Base-by-base conservation (phyloP, 768 basidiomycete species). In the Leccinellum albellum region DNA sequence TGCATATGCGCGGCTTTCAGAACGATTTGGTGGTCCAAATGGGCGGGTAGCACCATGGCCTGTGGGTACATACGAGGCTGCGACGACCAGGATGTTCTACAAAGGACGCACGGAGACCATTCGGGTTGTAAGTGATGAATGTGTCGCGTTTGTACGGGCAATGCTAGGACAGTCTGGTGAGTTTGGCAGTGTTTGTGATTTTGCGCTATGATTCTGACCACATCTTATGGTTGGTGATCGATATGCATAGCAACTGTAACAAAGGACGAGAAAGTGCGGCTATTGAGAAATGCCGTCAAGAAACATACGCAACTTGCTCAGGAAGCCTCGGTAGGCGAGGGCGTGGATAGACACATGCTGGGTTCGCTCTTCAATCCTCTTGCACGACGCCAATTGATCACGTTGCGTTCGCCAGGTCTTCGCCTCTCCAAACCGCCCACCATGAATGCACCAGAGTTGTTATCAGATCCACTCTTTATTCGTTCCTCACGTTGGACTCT, bases 51-150 rank as follows among this genome's bases (percentile, higher is more conserved):
- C 66, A 3, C 72, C 78, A 35, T 76, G 79, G 75, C 75, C 76
- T 28, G 93, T 90, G 3, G 91, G 83, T 5, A 94, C 93, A n/a
- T 98, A 98, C 69, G 95, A 98, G 74, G 89, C 92, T 55, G 94
- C 94, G 32, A 87, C 90, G 59, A 94, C 93, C n/a, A 80, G 95
- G 31, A 84, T 82, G 69, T 97, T 89, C 73, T 80, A 81, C 73
- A 90, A 94, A 67, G 95, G 95, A 14, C 81, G 95, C 48, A 98
- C 95, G 24, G 95, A 98, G 75, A 87, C 91, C n/a, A 92, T 98
- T 57, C 80, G 95, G 6, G 87, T 92, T 50, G 87, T 93, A 14
- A 87, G 83, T 13, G 76, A 75, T 47, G 88, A 95, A 72, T 82
- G 84, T 32, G 89, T 91, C 64, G 82, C 79, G 13, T 98, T 88